Percentiles rank a stretch among this genome's conserved stretches.
phyloP scores from a whole-genome alignment of 1,284 basidiomycete species.

The Calocybe gambosa region DNA sequence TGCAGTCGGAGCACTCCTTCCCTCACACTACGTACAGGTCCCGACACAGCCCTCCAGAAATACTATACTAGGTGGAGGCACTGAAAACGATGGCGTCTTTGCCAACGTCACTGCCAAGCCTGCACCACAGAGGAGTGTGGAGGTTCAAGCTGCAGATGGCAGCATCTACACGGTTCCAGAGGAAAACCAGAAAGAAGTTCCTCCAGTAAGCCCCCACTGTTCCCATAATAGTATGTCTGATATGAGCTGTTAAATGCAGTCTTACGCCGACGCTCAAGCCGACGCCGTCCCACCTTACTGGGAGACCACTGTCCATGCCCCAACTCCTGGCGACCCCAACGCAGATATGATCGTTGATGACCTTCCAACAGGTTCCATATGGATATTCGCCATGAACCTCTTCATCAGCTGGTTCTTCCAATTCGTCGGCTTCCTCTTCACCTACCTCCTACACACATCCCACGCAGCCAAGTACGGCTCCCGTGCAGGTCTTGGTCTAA shows the following conservation, averaged over 20 bases:
- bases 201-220: conserved; percentile 60
- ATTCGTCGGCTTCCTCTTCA: conserved; percentile 92
- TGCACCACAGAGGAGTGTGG: conserved; percentile 29
- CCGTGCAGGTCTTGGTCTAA: conserved; percentile 90
- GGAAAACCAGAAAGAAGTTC: conserved; percentile 73
- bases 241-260: conserved; percentile 33
- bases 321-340: conserved; percentile 43
- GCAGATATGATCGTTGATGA: conserved; percentile 71
- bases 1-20: conserved; percentile 63
- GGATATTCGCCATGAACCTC: conserved; percentile 74
- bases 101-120: conserved; percentile 94
- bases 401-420: conserved; percentile 95
- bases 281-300: conserved; percentile 95
- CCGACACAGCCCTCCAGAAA: conserved; percentile 33
- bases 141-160: conserved; percentile 49
- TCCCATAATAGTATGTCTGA: conserved; percentile 8
- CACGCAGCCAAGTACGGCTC: conserved; percentile 95
- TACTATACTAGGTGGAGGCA: conserved; percentile 62
- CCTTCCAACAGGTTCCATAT: conserved; percentile 61
- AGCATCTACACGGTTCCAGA: conserved; percentile 70
- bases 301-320: conserved; percentile 91
- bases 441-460: conserved; percentile 88
- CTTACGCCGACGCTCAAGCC: conserved; percentile 84
- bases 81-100: conserved; percentile 92
- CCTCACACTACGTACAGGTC: conserved; percentile 65